These are phyloP conservation scores for Chrysosporium queenslandicum DNA, from an alignment of 2,329 filamentous ascomycete genomes.

Conservation along the genomic window DNA sequence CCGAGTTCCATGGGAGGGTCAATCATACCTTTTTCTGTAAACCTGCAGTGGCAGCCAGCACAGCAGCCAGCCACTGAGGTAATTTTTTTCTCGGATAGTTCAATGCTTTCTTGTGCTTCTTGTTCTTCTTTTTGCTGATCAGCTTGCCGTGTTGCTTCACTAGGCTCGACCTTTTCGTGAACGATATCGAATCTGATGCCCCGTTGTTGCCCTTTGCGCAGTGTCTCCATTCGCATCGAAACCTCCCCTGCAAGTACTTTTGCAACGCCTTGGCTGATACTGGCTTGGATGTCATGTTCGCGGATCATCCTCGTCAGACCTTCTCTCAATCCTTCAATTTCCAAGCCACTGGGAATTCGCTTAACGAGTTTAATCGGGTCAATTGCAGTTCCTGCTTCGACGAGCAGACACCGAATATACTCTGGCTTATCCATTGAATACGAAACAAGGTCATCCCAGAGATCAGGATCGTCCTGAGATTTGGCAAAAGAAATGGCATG, in stretches of 20 bases:
- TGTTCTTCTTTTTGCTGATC: constrained; percentile 2
- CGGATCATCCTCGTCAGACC: constrained; percentile 84
- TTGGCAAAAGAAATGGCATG: constrained; percentile 93
- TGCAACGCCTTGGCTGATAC: constrained; percentile 82
- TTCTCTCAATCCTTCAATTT: constrained; percentile 81
- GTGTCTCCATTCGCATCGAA: constrained; percentile 65
- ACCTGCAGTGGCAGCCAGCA: constrained; percentile 31
- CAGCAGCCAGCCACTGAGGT: constrained; percentile 24
- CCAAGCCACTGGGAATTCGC: constrained; percentile 82
- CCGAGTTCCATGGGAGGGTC: not conserved
- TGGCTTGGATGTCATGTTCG: constrained; percentile 91
- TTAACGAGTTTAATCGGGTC: constrained; percentile 83
- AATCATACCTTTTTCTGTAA: constrained; percentile 32
- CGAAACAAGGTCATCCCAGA: constrained; percentile 89
- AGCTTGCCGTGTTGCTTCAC: not conserved
- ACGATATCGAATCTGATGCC: constrained; percentile 82
- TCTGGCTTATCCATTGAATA: constrained; percentile 97
- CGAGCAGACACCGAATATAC: constrained; percentile 84
- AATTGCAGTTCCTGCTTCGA: constrained; percentile 88
- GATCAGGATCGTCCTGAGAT: constrained; percentile 77
- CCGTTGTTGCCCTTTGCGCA: constrained; percentile 68
- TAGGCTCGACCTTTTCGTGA: constrained; percentile 4
- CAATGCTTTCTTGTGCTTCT: constrained; percentile 12
- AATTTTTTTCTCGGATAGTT: constrained; percentile 11
- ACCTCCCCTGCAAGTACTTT: constrained; percentile 82